These are phyloP conservation scores for Melampsora americana DNA, from an alignment of 1,284 basidiomycete genomes.

Conservation along the genomic window DNA sequence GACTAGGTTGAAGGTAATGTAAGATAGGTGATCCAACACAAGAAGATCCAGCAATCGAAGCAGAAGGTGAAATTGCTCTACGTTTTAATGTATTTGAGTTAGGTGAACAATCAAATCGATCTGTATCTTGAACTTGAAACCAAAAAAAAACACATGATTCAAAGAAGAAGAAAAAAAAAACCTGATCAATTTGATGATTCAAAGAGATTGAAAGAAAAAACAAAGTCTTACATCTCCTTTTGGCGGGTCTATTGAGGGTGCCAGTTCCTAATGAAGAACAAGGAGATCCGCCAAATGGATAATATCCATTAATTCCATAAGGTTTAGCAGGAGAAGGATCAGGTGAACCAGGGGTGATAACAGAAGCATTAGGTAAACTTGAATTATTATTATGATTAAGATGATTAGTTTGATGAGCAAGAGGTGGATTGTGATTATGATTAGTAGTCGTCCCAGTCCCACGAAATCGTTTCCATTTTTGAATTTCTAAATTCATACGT, in stretches of 20 bases:
- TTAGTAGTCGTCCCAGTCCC: constrained; percentile 17
- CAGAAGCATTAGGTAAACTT: background rate
- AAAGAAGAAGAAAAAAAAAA: background rate
- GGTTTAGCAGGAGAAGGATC: background rate
- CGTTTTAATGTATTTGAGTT: constrained; percentile 13
- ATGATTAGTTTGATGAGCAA: background rate
- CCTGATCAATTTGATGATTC: too few species aligned
- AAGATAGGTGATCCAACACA: constrained; percentile 31
- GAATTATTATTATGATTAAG: too few species aligned
- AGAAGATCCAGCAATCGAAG: constrained; percentile 18
- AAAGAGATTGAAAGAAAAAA: background rate
- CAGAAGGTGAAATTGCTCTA: constrained; percentile 24
- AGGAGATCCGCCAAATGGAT: background rate
- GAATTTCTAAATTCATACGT: constrained; percentile 19
- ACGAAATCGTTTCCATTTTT: constrained; percentile 39
- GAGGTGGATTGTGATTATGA: background rate
- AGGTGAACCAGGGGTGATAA: background rate
- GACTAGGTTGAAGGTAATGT: background rate
- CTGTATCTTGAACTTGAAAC: constrained; percentile 21
- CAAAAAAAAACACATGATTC: too few species aligned
- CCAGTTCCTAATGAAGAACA: background rate
- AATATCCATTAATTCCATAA: background rate
- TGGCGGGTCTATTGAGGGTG: background rate
- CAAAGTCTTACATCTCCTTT: constrained; percentile 19
- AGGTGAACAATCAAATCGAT: constrained; percentile 9